Evolutionary conservation across 2,329 filamentous ascomycete genomes (phyloP), one percentile per base, ranked within the genome.

Genomic region (Colletotrichum destructivum): DNA sequence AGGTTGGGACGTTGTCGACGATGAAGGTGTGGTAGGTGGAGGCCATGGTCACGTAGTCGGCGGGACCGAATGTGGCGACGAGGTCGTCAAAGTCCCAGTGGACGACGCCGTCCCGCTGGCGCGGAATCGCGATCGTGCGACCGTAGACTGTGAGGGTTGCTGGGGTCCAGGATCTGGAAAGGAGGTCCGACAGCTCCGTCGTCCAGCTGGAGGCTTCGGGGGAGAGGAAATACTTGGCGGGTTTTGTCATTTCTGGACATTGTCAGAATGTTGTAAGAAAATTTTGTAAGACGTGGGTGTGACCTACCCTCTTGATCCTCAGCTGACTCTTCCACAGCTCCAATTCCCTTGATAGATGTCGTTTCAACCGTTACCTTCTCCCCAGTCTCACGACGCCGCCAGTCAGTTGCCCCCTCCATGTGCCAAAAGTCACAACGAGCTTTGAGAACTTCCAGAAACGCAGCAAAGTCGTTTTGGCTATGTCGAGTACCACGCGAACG

Each of bases 391-490:
- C 87, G 83, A 75, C 89, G 83, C 75, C 93, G 85, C 85, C 93
- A 96, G 77, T 96, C 94, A 66, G 85, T 89, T 2, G 88, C 88
- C 1, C 93, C 91, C 75, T 94, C 92, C 88, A 96, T 95, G 78
- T 95, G 92, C 92, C 93, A 95, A 61, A 95, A 91, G 76, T 96
- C 93, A 78, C 94, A 96, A 66, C 93, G 86, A 12, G 92, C 91
- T 78, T 92, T 93, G 46, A 96, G 79, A 0, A 96, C 90, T 54
- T 95, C 91, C 12, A 96, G 83, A 73, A 96, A 96, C 2, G 87
- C 87, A 2, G 91, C 89, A 83, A 95, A 96, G 77, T 96, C 93
- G 66, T 92, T 92, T 15, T 56, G 88, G 88, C 49, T 88, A 84
- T 1, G 88, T 87, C 75, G 88, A 90, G 51, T 87, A 8, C 88